Base-by-base conservation (phyloP, 192 early-diverging fungal species). In the Backusella psychrophila region DNA sequence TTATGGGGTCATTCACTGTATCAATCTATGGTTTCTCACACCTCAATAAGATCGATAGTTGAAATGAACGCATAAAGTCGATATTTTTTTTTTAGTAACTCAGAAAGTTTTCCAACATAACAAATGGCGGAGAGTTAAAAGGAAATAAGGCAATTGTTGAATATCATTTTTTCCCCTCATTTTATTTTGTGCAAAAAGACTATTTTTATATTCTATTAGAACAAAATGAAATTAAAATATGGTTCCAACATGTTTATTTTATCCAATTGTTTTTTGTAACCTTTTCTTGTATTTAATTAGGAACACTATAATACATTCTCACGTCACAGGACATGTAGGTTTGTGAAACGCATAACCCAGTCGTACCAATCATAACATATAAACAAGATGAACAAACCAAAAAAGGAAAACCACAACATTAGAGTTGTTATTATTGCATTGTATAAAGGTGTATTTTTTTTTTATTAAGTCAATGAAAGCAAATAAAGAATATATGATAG, bases 231-330 rank as follows among this genome's bases (percentile, higher is more conserved):
- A 63, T 63, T 63, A 63, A 29, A 29, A 63, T 63, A 29, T 29
- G 53, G 42, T 44, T 56, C 19, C 53, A 56, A 56, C 8, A 56
- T 56, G 9, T 49, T 63, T 63, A 29, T 63, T 63, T 63, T 29
- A 29, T 14, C 26, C 56, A 63, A 63, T 63, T 63, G 56, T 49
- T 63, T 63, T 63, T 63, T 63, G 56, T 63, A 63, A 63, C 56
- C 56, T 63, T 59, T 63, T 26, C 38, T 44, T 44, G 3, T 44
- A 49, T 63, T 63, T 63, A 63, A 63, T 63, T 63, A 63, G 23
- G 56, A 63, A 63, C 56, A 63, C 56, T 63, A 56, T 56, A 63
- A 63, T 63, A 63, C 56, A 63, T 63, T 63, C 56, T 63, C 56
- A 63, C 56, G 56, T 63, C 56, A 63, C 56, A 63, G 56, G 56